Evolutionary conservation across 768 basidiomycete genomes (phyloP).

Genomic region (Psilocybe cyanescens): DNA sequence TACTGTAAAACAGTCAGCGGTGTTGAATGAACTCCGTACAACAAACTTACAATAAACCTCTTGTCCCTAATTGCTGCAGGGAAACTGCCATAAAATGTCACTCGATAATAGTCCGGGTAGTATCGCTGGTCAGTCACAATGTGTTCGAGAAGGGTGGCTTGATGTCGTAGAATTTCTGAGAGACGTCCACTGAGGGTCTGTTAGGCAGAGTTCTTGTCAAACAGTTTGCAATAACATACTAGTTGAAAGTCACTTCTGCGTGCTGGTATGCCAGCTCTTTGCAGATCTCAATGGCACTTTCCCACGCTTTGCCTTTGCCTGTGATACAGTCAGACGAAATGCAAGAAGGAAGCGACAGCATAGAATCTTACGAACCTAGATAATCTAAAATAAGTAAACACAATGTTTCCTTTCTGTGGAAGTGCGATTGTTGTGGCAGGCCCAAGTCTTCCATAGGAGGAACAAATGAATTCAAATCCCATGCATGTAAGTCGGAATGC

Average conservation of each 20-base stretch:
- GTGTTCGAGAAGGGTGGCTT: slow-evolving; percentile 86
- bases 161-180: slow-evolving; percentile 84
- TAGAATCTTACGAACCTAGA: slow-evolving; percentile 58
- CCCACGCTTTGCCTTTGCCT: slow-evolving; percentile 99
- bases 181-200: slow-evolving; percentile 63
- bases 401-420: slow-evolving; percentile 92
- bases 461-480: slow-evolving; percentile 83
- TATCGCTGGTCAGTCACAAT: slow-evolving; percentile 84
- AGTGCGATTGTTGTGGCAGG: slow-evolving; percentile 90
- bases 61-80: slow-evolving; percentile 84
- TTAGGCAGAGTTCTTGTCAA: slow-evolving; percentile 12
- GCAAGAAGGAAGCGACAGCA: background rate
- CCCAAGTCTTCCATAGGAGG: slow-evolving; percentile 89
- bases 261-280: slow-evolving; percentile 91
- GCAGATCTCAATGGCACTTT: slow-evolving; percentile 91
- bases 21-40: background rate
- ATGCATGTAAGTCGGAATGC: slow-evolving; percentile 91
- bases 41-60: slow-evolving; percentile 78
- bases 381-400: slow-evolving; percentile 93
- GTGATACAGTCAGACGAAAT: background rate
- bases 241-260: slow-evolving; percentile 87
- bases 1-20: slow-evolving; percentile 54
- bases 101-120: slow-evolving; percentile 92
- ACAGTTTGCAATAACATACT: slow-evolving; percentile 50
- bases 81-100: slow-evolving; percentile 93